These are phyloP conservation scores for Flueggea neowawraea DNA, from an alignment of 441 rosid genomes.

Conservation along the genomic window DNA sequence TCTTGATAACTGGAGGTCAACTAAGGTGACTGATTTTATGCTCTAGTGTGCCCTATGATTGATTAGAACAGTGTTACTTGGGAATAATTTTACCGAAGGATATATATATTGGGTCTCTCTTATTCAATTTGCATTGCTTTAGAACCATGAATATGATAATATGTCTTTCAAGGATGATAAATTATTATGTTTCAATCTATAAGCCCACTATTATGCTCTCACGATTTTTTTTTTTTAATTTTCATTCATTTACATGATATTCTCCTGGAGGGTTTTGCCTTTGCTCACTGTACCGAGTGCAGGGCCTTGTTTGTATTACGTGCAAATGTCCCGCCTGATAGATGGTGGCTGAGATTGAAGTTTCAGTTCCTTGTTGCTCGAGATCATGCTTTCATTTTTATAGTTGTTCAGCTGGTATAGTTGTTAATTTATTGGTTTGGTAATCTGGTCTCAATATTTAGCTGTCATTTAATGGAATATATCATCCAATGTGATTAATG, in stretches of 20 bases:
- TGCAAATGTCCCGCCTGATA: conserved; percentile 94
- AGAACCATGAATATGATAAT: too few species aligned
- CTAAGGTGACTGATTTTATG: conserved; percentile 54
- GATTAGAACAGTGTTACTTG: neutral
- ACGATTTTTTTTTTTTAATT: neutral
- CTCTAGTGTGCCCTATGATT: neutral
- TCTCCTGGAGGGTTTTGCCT: conserved; percentile 99
- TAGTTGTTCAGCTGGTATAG: conserved; percentile 92
- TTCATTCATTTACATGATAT: conserved; percentile 14
- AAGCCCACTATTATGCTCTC: neutral
- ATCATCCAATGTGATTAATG: neutral
- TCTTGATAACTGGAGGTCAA: conserved; percentile 99
- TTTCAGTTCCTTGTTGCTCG: conserved; percentile 97
- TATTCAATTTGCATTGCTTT: too few species aligned
- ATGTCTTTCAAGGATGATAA: too few species aligned
- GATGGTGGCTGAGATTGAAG: conserved; percentile 99
- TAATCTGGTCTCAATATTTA: neutral
- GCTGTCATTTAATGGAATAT: neutral
- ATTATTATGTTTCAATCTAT: neutral
- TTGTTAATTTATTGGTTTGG: neutral
- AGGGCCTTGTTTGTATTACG: conserved; percentile 88
- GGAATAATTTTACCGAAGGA: neutral
- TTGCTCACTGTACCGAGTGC: conserved; percentile 99
- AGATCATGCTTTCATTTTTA: conserved; percentile 92
- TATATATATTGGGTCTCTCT: too few species aligned